A percentile compares a stretch with the other conserved stretches of the same genome.
phyloP scores from a whole-genome alignment of 805 yeast species.

The Saccharomycopsis vini region DNA sequence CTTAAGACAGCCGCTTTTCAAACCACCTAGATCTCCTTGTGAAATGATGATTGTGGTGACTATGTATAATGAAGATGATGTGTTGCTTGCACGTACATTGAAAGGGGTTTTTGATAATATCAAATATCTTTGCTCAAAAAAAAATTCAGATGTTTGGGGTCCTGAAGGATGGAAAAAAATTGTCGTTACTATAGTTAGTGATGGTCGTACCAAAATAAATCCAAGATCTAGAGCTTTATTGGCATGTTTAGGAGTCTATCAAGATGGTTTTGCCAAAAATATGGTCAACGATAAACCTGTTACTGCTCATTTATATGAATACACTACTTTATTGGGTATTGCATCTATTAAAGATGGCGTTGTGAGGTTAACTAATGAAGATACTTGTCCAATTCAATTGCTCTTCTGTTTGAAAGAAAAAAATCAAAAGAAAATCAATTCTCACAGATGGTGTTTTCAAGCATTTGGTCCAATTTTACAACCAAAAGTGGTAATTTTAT shows the following conservation, averaged over 20 bases:
- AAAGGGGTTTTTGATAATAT: slow-evolving; percentile 89
- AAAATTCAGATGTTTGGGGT: slow-evolving; percentile 88
- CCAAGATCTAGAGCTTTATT: slow-evolving; percentile 72
- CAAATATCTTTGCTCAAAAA: slow-evolving; percentile 57
- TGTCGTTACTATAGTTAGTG: slow-evolving; percentile 82
- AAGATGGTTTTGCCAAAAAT: slow-evolving; percentile 93
- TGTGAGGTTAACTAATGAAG: slow-evolving; percentile 82
- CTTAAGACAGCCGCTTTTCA: slow-evolving; percentile 72
- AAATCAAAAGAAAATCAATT: slow-evolving; percentile 83
- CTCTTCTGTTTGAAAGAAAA: slow-evolving; percentile 85
- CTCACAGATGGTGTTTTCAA: slow-evolving; percentile 95
- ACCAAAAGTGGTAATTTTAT: slow-evolving; percentile 74
- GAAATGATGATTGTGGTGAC: slow-evolving; percentile 83
- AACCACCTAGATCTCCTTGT: slow-evolving; percentile 63
- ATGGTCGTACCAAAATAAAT: slow-evolving; percentile 81
- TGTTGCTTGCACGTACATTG: slow-evolving; percentile 71
- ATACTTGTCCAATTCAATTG: slow-evolving; percentile 85
- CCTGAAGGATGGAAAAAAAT: slow-evolving; percentile 91
- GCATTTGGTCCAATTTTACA: slow-evolving; percentile 79
- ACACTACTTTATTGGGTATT: slow-evolving; percentile 85
- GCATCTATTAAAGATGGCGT: slow-evolving; percentile 60
- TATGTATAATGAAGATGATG: slow-evolving; percentile 85
- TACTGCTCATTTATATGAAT: slow-evolving; percentile 84
- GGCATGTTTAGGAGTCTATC: slow-evolving; percentile 85
- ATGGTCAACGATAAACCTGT: slow-evolving; percentile 79